Percentiles rank a stretch among this genome's conserved stretches.
phyloP scores from a whole-genome alignment of 768 basidiomycete species.

The Tylopilus felleus region DNA sequence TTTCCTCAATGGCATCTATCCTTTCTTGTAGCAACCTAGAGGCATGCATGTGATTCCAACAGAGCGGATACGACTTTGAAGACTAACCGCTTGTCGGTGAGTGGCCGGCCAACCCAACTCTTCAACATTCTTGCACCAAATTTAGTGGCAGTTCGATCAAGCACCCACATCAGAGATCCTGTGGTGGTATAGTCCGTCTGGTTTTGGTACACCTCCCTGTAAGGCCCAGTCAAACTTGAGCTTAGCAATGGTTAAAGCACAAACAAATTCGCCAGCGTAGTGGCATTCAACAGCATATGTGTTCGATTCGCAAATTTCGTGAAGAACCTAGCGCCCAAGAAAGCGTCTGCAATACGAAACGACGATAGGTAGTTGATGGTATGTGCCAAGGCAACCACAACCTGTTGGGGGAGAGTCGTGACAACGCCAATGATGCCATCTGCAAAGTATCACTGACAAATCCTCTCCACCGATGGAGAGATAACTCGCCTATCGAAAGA shows the following conservation, averaged over 20 bases:
- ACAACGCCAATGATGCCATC: constrained; percentile 61
- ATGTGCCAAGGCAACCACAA: constrained; percentile 71
- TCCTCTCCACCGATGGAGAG: background rate
- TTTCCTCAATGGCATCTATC: constrained; percentile 82
- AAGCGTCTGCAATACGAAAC: constrained; percentile 76
- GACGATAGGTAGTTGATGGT: constrained; percentile 63
- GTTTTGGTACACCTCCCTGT: constrained; percentile 86
- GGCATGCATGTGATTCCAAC: background rate
- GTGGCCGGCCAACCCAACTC: constrained; percentile 83
- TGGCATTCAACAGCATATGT: constrained; percentile 87
- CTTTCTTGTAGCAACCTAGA: constrained; percentile 70
- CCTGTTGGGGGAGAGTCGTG: constrained; percentile 64
- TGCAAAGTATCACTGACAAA: constrained; percentile 22
- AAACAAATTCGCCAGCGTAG: constrained; percentile 78
- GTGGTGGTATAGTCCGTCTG: constrained; percentile 70
- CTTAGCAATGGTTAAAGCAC: constrained; percentile 16
- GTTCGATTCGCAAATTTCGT: constrained; percentile 68
- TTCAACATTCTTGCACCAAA: constrained; percentile 85
- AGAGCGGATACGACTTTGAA: constrained; percentile 1
- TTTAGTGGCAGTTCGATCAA: constrained; percentile 83
- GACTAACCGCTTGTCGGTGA: constrained; percentile 65
- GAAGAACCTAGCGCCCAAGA: constrained; percentile 78
- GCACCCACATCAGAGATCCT: constrained; percentile 80
- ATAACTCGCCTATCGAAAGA: constrained; percentile 15
- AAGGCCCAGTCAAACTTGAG: background rate